Base-by-base conservation (phyloP, 2,329 filamentous ascomycete genomes). In the Colletotrichum sp. region DNA sequence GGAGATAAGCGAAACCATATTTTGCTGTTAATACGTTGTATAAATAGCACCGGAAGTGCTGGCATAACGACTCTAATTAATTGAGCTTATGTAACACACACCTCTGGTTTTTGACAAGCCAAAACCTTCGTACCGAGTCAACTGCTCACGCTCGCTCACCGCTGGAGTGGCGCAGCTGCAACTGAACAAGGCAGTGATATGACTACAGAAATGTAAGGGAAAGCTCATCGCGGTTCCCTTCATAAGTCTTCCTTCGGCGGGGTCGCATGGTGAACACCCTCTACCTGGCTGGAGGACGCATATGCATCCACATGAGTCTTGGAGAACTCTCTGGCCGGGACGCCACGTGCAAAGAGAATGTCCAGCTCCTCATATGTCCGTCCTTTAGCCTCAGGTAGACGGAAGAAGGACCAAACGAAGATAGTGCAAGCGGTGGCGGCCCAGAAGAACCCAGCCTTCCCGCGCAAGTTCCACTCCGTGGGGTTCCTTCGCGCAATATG, bases 351-450 rank as follows among this genome's bases (percentile, higher is more conserved):
- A 80, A 92, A 92, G 57, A 92, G 79, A 13, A 88, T 83, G 69
- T 91, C 90, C 2, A 92, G 83, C 81, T 91, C 89, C 78, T 89
- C 88, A 62, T 89, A 88, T 0, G 88, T 89, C 26, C 88, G 85
- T 4, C 85, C 87, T 57, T 87, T 88, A 1, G 89, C 87, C 81
- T 92, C 90, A 7, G 89, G 89, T 9, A 90, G 81, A 24, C 87
- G 88, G 79, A 89, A 89, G 77, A 84, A 90, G 1, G 87, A 85
- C 85, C 90, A 92, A 1, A 86, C 78, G 6, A 89, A 84, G 26
- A 87, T 83, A 8, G 86, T 71, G 24, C 88, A 81, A 72, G 87
- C 86, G 24, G 88, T 84, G 8, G 81, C 82, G 2, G 81, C 84
- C 85, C 86, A 88, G 77, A 88, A 85, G 74, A 85, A 88, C 75